Conservation (phyloP, 306 rosid species). For the Echinosophora koreensis region DNA sequence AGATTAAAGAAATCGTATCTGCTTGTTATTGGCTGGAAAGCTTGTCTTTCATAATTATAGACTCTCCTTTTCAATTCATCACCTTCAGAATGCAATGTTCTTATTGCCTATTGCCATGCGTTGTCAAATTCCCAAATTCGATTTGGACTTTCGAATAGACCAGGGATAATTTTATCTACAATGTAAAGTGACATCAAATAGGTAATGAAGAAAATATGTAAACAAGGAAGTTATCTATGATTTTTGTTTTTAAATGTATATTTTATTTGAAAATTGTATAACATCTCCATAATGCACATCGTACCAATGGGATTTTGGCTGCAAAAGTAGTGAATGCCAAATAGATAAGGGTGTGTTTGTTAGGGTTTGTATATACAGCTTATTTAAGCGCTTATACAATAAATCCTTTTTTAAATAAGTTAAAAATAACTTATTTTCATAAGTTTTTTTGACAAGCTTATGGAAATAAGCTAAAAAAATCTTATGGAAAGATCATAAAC, state of each 20-base stretch:
- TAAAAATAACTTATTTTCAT: too few species aligned
- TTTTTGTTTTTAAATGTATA: not conserved
- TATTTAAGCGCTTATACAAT: too few species aligned
- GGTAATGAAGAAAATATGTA: not conserved
- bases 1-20: conserved; percentile 10
- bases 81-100: conserved; percentile 23
- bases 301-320: conserved; percentile 17
- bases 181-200: conserved; percentile 2
- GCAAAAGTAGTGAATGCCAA: not conserved
- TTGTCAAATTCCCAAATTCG: conserved; percentile 19
- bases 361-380: too few species aligned
- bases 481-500: too few species aligned
- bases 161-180: not conserved
- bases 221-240: not conserved
- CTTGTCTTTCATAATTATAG: conserved; percentile 7
- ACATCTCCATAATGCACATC: conserved; percentile 32
- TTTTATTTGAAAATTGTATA: not conserved
- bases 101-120: not conserved
- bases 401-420: too few species aligned
- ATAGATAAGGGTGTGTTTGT: not conserved
- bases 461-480: too few species aligned
- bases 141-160: conserved; percentile 26
- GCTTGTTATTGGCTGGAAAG: not conserved
- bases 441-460: too few species aligned
- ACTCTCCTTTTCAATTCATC: not conserved